A percentile compares a stretch with the other conserved stretches of the same genome.
Conservation (phyloP, 1,139 yeast species). For the Zygoascus meyerae region DNA sequence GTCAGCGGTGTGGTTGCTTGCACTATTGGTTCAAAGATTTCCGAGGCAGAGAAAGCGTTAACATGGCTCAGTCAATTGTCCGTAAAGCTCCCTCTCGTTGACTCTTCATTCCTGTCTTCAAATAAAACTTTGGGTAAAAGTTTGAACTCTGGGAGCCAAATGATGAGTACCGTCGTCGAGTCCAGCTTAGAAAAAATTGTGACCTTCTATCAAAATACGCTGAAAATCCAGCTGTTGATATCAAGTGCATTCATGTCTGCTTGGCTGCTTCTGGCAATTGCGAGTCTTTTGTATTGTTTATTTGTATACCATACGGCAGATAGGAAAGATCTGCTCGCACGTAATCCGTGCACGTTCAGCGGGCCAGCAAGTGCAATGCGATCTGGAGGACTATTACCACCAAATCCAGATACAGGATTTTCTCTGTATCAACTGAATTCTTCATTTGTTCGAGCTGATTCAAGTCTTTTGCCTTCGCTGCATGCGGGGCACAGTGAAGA, state of each 20-base stretch:
- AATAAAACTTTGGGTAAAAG: too few species aligned
- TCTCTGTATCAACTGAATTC: too few species aligned
- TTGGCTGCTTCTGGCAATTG: conserved; percentile 24
- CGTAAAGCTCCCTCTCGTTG: conserved; percentile 52
- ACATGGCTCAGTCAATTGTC: conserved; percentile 70
- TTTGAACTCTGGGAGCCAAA: too few species aligned
- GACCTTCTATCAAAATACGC: conserved; percentile 18
- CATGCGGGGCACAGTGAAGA: too few species aligned
- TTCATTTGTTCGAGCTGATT: too few species aligned
- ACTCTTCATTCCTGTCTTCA: conserved; percentile 13
- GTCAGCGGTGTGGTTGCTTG: conserved; percentile 65
- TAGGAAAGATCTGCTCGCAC: too few species aligned
- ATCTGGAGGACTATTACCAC: too few species aligned
- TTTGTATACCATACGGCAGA: not conserved
- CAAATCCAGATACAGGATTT: too few species aligned
- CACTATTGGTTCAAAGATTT: conserved; percentile 66
- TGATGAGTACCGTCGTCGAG: not conserved
- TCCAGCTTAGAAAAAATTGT: conserved; percentile 16
- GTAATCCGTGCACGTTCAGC: too few species aligned
- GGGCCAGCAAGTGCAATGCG: too few species aligned
- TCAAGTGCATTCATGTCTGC: conserved; percentile 19
- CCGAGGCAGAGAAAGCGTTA: conserved; percentile 59
- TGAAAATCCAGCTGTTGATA: conserved; percentile 24
- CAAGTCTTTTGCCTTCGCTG: too few species aligned
- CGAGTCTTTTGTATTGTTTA: conserved; percentile 21